These are phyloP conservation scores for Fistulifera pelliculosa DNA, from an alignment of 108 stramenopile genomes.

Conservation along the genomic window DNA sequence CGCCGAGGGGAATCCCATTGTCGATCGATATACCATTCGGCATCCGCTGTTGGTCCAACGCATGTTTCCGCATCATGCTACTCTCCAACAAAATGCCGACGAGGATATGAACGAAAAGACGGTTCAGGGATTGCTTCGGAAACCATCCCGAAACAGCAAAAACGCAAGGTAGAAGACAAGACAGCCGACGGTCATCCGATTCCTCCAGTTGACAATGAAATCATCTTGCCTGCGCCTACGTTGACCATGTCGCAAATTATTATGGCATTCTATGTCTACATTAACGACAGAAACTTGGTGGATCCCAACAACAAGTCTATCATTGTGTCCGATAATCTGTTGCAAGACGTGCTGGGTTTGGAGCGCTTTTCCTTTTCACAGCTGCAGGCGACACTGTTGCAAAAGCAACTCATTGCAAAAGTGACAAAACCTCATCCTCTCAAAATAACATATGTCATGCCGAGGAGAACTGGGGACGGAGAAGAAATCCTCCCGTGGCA, in stretches of 20 bases:
- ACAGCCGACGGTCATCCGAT: background rate
- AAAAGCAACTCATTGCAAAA: constrained; percentile 33
- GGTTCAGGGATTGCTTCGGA: background rate
- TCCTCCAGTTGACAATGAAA: constrained; percentile 41
- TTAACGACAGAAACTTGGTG: constrained; percentile 47
- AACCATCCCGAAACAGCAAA: background rate
- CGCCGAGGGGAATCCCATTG: background rate
- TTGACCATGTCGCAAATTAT: constrained; percentile 67
- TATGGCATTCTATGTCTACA: constrained; percentile 48
- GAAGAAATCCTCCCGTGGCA: constrained; percentile 11
- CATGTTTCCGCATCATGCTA: constrained; percentile 50
- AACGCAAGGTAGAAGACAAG: constrained; percentile 3
- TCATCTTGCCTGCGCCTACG: constrained; percentile 35
- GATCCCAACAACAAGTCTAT: constrained; percentile 40
- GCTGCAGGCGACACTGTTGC: constrained; percentile 38
- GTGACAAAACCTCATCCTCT: constrained; percentile 15
- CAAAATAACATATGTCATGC: constrained; percentile 35
- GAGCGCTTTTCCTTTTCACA: constrained; percentile 58
- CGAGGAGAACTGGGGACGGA: constrained; percentile 8
- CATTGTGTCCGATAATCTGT: constrained; percentile 48
- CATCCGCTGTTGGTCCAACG: constrained; percentile 38
- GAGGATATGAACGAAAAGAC: background rate
- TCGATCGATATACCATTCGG: constrained; percentile 19
- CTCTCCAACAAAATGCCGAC: background rate
- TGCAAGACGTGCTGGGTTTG: constrained; percentile 49